Percentiles rank a stretch among this genome's conserved stretches.
These are phyloP conservation scores for Fraxinus paxiana DNA, from an alignment of 305 asterid genomes.

Conservation along the genomic window DNA sequence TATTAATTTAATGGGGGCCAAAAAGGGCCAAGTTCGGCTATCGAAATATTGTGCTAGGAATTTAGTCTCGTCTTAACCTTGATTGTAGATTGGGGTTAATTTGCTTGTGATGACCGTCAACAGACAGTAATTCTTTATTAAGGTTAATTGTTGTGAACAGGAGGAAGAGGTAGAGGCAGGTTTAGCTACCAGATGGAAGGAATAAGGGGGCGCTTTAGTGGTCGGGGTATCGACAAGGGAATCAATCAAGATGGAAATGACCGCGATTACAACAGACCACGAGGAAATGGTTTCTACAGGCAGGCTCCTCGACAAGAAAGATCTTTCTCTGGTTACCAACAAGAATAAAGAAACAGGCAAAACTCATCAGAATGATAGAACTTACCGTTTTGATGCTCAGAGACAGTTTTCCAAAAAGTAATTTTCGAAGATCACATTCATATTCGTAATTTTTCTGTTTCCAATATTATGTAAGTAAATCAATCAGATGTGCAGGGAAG, in stretches of 20 bases:
- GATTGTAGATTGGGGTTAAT: neutral
- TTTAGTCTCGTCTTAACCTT: neutral
- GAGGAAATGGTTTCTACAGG: conserved; percentile 61
- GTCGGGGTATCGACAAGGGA: conserved; percentile 48
- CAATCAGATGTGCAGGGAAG: neutral
- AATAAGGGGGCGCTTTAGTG: conserved; percentile 59
- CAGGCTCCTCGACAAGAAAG: conserved; percentile 51
- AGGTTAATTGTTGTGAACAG: conserved; percentile 34
- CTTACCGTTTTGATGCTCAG: conserved; percentile 14
- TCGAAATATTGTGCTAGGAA: neutral
- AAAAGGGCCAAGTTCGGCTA: neutral
- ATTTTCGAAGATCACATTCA: conserved; percentile 33
- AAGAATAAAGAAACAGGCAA: conserved; percentile 42
- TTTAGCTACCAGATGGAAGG: conserved; percentile 55
- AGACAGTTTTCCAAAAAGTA: conserved; percentile 22
- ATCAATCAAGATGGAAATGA: conserved; percentile 47
- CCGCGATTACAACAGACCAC: conserved; percentile 47
- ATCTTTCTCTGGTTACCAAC: conserved; percentile 36
- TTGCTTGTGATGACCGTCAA: neutral
- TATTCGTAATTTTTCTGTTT: conserved; percentile 26
- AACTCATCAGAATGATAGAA: conserved; percentile 36
- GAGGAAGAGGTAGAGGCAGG: conserved; percentile 81
- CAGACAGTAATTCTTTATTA: neutral
- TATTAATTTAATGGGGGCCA: neutral
- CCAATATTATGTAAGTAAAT: neutral